phyloP scores from a whole-genome alignment of 805 yeast genomes.

The Candida silvatica region DNA sequence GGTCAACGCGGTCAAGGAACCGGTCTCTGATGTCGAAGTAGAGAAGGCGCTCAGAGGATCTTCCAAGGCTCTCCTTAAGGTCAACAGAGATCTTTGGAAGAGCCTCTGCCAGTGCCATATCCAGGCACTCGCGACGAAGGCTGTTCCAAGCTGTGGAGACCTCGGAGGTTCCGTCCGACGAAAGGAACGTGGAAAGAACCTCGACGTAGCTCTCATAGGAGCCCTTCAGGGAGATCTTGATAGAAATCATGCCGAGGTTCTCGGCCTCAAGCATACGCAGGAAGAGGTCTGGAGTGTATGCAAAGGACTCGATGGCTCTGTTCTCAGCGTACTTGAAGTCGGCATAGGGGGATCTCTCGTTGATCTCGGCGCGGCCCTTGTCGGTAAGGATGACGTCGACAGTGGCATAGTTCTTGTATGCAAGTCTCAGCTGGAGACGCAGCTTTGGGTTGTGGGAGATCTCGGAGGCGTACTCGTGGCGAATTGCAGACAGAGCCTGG shows the following conservation, averaged over 20 bases:
- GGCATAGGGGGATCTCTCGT: constrained; percentile 70
- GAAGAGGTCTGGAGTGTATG: constrained; percentile 68
- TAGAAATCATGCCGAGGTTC: constrained; percentile 57
- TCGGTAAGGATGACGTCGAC: constrained; percentile 75
- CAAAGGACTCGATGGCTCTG: constrained; percentile 68
- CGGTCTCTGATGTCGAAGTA: constrained; percentile 61
- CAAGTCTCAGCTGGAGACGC: constrained; percentile 59
- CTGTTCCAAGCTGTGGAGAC: constrained; percentile 75
- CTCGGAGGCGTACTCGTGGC: constrained; percentile 71
- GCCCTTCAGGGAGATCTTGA: constrained; percentile 49
- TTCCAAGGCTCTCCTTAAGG: constrained; percentile 74
- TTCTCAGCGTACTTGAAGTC: constrained; percentile 88
- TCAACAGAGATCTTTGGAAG: constrained; percentile 61
- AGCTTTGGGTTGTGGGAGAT: constrained; percentile 73
- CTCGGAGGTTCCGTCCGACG: constrained; percentile 74
- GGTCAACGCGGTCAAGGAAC: constrained; percentile 70
- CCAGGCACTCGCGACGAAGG: constrained; percentile 59
- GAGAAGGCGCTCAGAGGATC: constrained; percentile 65
- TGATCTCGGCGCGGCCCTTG: constrained; percentile 72
- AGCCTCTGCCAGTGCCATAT: constrained; percentile 57
- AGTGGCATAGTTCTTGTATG: constrained; percentile 53
- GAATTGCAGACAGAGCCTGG: constrained; percentile 58
- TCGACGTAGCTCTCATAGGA: constrained; percentile 34
- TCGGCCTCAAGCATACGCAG: constrained; percentile 93
- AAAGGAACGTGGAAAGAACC: constrained; percentile 45